Percentiles rank a stretch among this genome's conserved stretches.
phyloP scores from a whole-genome alignment of 1,284 basidiomycete species.

The Cutaneotrichosporon cavernicola region DNA sequence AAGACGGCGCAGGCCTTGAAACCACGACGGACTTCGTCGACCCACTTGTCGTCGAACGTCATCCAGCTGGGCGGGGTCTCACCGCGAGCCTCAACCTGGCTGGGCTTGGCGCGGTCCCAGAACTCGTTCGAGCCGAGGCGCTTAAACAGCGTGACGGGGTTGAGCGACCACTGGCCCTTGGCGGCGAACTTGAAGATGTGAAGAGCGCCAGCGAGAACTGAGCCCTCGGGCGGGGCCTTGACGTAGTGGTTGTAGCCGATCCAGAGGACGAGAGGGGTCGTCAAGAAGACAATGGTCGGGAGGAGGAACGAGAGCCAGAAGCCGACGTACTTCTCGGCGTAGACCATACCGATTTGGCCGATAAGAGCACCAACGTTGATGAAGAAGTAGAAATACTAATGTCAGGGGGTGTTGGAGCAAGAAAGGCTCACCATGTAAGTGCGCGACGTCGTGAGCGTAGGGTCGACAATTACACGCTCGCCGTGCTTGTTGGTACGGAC shows the following conservation, averaged over 20 bases:
- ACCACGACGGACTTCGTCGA: slow-evolving; percentile 55
- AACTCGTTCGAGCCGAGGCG: slow-evolving; percentile 44
- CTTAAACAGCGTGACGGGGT: slow-evolving; percentile 5
- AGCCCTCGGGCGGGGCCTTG: slow-evolving; percentile 55
- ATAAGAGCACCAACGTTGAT: slow-evolving; percentile 54
- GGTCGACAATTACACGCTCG: slow-evolving; percentile 52
- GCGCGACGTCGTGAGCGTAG: slow-evolving; percentile 42
- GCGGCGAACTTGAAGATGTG: slow-evolving; percentile 38
- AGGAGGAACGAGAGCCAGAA: slow-evolving; percentile 56
- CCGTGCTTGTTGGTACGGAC: slow-evolving; percentile 41
- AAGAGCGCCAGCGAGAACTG: slow-evolving; percentile 52
- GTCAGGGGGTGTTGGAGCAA: not conserved
- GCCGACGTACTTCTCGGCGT: slow-evolving; percentile 48
- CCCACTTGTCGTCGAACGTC: slow-evolving; percentile 56
- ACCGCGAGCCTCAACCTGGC: slow-evolving; percentile 38
- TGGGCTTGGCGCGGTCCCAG: slow-evolving; percentile 55
- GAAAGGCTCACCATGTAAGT: slow-evolving; percentile 30
- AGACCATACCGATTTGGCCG: slow-evolving; percentile 42
- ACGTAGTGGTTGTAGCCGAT: slow-evolving; percentile 27
- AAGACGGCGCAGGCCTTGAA: slow-evolving; percentile 56
- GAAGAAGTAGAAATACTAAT: slow-evolving; percentile 38
- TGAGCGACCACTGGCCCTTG: slow-evolving; percentile 7
- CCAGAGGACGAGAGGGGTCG: slow-evolving; percentile 44
- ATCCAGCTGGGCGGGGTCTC: slow-evolving; percentile 47
- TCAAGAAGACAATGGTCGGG: slow-evolving; percentile 55